Evolutionary conservation across 257 asterid species (phyloP), one percentile per base, ranked within the genome.

Genomic region (Primulina eburnea): DNA sequence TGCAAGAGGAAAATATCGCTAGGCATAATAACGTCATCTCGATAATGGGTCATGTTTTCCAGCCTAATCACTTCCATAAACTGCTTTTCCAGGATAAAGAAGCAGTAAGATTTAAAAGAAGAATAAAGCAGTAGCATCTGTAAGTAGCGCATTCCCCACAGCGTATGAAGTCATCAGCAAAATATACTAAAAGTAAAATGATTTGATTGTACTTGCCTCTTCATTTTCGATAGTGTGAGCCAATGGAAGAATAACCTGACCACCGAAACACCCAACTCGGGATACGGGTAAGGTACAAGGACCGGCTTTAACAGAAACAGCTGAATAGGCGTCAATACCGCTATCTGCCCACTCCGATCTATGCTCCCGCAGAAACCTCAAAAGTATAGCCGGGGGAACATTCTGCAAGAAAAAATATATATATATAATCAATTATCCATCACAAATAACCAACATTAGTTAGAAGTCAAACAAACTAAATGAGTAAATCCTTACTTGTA

Each of bases 261-360:
- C 97, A 20, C 97, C 97, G 53, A 83, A 91, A 71, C 84, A 82
- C 74, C 97, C 98, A 18, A 83, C 88, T 68, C 93, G 90, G 52
- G 92, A 76, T 20, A 87, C 81, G 20, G 93, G 97, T 71, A 94
- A 57, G 67, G 78, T 83, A 73, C 93, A 88, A 21, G 98, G 96
- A 66, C 88, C 85, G 30, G 95, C 83, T 79, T 89, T 91, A 65
- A 89, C 89, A 56, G 99, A 94, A 82, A 92, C 88, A 61, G 96
- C 88, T 4, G 96, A 90, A 72, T 90, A 90, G 20, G 99, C 94
- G 71, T 93, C 99, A 57, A 90, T 85, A 17, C 94, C 92, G 75
- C 87, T 87, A 79, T 91, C 97, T 32, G 99, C 97, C 99, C 98
- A 94, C 74, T 94, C 99, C 16, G 98, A 91, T 33, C 99, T 87